Base-by-base conservation (phyloP, 306 rosid species). In the Vigna nakashimae region DNA sequence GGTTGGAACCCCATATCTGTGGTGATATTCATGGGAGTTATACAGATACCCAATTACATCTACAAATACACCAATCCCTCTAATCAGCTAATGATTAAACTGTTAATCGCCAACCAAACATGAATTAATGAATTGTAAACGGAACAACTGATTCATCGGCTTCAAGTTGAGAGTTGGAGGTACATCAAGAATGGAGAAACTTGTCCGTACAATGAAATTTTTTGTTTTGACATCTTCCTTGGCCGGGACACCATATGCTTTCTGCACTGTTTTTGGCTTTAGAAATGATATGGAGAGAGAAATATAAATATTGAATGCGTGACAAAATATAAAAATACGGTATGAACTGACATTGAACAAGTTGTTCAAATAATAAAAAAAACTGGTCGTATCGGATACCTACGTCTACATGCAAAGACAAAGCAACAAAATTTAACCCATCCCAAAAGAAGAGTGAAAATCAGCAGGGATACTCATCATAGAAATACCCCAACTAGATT, bases 1-100 rank as follows among this genome's bases (percentile, higher is more conserved):
- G 84, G 80, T 59, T 75, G 79, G 86, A 30, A 48, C 60, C 46
- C 12, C 2, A 22, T 26, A 26, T 59, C 12, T 16, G 0, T 2
- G 17, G 46, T 42, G 45, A 7, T 40, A 40, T 40, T 8, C 45
- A 34, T 52, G 18, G 10, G n/a, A 12, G 3, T 51, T 36, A 38
- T 50, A 2, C 38, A 22, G 1, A 10, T 57, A 57, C 64, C 28
- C 4, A 59, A 3, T 55, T 56, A 26, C 51, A 15, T 69, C 5
- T 49, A 15, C 26, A 17, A 34, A 30, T 36, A 34, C 62, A 77
- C 0, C 40, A 34, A 60, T 16, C 55, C 9, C 4, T 9, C n/a
- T 11, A 11, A 58, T 62, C n/a, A 57, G 30, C 0, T 24, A 26
- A 49, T 26, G 26, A 32, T 18, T 11, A 7, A 20, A 63, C 1